Evolutionary conservation across 1,284 basidiomycete genomes (phyloP).

Genomic region (Moesziomyces aphidis): DNA sequence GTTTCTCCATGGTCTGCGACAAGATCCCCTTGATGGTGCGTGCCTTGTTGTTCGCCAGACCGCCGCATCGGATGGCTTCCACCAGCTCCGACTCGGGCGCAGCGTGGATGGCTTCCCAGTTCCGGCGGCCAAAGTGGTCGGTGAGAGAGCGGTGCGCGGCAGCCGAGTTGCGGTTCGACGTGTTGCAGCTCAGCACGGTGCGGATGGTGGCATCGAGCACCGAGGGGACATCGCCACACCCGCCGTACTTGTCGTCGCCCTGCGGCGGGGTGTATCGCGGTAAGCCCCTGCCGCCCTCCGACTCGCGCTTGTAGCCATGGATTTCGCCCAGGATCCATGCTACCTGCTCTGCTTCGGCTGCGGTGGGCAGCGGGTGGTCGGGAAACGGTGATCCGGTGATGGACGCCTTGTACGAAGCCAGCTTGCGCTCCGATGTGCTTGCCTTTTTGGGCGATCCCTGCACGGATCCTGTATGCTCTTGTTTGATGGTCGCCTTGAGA

Average conservation of each 20-base stretch:
- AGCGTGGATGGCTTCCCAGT: slow-evolving; percentile 75
- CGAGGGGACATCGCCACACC: slow-evolving; percentile 54
- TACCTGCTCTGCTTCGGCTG: slow-evolving; percentile 52
- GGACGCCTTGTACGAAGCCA: slow-evolving; percentile 45
- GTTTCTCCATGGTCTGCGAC: slow-evolving; percentile 29
- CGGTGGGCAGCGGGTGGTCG: slow-evolving; percentile 46
- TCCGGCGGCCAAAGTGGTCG: slow-evolving; percentile 73
- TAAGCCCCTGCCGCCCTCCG: slow-evolving; percentile 38
- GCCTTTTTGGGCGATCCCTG: slow-evolving; percentile 26
- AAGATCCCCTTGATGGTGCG: slow-evolving; percentile 72
- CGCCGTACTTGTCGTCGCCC: slow-evolving; percentile 45
- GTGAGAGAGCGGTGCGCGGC: slow-evolving; percentile 76
- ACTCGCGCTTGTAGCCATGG: slow-evolving; percentile 56
- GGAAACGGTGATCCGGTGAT: slow-evolving; percentile 52
- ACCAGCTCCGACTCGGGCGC: slow-evolving; percentile 73
- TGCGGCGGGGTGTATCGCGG: slow-evolving; percentile 37
- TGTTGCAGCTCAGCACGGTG: slow-evolving; percentile 81
- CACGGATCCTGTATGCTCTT: not conserved
- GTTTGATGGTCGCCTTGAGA: slow-evolving; percentile 5
- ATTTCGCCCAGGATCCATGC: slow-evolving; percentile 55
- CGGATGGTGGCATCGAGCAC: slow-evolving; percentile 78
- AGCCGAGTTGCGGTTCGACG: slow-evolving; percentile 75
- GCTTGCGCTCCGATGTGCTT: slow-evolving; percentile 45
- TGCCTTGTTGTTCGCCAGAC: slow-evolving; percentile 80
- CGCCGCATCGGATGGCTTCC: slow-evolving; percentile 77